Conservation (phyloP, 2,329 filamentous ascomycete genomes). For the Sporothrix luriei region DNA sequence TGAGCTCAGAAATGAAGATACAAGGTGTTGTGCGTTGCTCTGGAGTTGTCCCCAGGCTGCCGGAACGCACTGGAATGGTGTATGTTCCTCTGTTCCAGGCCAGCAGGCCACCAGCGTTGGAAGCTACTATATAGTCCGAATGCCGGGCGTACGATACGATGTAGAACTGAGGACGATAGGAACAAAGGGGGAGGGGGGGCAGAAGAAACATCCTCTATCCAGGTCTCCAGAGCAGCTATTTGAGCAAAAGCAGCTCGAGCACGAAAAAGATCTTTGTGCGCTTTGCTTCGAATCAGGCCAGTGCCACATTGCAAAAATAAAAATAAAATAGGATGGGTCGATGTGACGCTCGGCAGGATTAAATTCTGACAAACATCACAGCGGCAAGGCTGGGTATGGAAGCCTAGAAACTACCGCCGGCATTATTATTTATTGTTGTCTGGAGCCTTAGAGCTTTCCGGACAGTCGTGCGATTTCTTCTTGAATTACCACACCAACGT, state of each 20-base stretch:
- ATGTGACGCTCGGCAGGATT: background rate
- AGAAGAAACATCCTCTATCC: background rate
- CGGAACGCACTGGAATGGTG: conserved; percentile 19
- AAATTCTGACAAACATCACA: background rate
- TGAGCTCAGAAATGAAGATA: conserved; percentile 21
- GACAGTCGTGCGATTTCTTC: background rate
- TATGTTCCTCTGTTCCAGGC: background rate
- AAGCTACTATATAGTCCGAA: background rate
- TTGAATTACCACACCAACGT: too few relatives aligned
- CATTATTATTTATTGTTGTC: background rate
- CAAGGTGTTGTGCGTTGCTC: conserved; percentile 23
- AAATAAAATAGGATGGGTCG: background rate
- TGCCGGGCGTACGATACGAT: background rate
- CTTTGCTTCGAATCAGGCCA: too few relatives aligned
- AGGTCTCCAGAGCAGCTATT: background rate
- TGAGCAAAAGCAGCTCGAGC: conserved; percentile 14
- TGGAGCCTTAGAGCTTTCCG: background rate
- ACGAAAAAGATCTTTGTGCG: background rate
- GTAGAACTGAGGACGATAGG: background rate
- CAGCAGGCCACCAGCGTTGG: background rate
- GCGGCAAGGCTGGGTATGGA: conserved; percentile 2
- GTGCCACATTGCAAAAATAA: too few relatives aligned
- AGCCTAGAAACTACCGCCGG: background rate
- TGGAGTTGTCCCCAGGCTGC: conserved; percentile 10
- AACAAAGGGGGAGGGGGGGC: background rate